Conservation (phyloP, 2,329 filamentous ascomycete species). For the Ophiostoma himal-ulmi region DNA sequence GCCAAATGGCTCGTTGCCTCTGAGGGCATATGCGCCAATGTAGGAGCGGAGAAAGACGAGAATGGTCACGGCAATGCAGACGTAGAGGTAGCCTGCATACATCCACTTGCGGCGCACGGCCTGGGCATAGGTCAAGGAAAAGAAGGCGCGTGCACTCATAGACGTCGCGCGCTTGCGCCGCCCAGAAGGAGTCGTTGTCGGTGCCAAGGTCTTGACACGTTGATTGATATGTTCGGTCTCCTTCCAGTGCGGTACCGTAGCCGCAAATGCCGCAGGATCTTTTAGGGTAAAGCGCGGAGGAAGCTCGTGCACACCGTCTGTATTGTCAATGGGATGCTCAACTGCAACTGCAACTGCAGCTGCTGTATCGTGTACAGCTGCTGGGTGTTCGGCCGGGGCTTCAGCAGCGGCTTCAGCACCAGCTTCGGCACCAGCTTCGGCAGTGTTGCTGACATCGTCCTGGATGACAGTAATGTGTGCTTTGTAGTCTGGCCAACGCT, state of each 20-base stretch:
- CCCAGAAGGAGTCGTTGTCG: conserved; percentile 54
- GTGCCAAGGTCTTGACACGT: neutral
- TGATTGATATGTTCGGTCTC: neutral
- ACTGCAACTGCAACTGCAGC: neutral
- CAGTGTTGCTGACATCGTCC: neutral
- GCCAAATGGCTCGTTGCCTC: conserved; percentile 73
- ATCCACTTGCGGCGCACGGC: conserved; percentile 72
- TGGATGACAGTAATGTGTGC: conserved; percentile 9
- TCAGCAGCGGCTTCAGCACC: too few relatives aligned
- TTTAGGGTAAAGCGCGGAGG: neutral
- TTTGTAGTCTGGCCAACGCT: neutral
- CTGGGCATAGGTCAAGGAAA: conserved; percentile 73
- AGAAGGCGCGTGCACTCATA: conserved; percentile 62
- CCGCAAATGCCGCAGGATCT: neutral
- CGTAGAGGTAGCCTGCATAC: conserved; percentile 76
- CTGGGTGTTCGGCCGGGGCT: too few relatives aligned
- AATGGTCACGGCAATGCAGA: conserved; percentile 58
- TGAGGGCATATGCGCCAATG: conserved; percentile 61
- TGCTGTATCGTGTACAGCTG: too few relatives aligned
- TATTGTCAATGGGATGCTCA: neutral
- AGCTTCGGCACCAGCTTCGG: neutral
- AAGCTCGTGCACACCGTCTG: neutral
- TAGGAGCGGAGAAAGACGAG: conserved; percentile 66
- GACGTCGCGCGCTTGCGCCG: conserved; percentile 61
- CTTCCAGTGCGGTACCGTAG: neutral